A percentile compares a stretch with the other conserved stretches of the same genome.
Conservation (phyloP, 495 filamentous ascomycete species). For the Lasiosphaeriaceae sp. region DNA sequence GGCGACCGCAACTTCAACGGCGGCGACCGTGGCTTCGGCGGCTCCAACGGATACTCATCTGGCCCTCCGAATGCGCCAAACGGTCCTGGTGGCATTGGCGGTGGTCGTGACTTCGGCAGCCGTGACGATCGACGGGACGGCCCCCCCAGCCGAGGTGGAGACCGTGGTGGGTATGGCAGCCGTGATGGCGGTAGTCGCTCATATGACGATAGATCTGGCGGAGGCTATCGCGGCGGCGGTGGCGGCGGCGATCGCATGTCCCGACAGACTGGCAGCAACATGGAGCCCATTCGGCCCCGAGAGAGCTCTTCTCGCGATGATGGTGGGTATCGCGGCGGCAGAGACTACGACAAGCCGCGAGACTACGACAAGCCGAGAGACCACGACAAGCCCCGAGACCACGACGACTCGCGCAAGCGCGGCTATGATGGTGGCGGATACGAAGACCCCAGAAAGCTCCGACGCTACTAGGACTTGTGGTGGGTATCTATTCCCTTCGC, state of each 20-base stretch:
- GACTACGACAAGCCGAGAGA: conserved; percentile 42
- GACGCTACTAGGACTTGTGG: conserved; percentile 63
- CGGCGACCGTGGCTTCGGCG: conserved; percentile 36
- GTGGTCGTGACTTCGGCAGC: conserved; percentile 28
- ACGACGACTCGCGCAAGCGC: conserved; percentile 58
- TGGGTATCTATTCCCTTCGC: conserved; percentile 38
- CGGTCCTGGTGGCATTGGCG: conserved; percentile 57
- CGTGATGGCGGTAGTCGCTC: conserved; percentile 52
- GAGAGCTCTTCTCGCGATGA: conserved; percentile 40
- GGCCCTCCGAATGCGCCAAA: conserved; percentile 72
- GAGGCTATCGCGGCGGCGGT: conserved; percentile 52
- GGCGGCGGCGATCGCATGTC: conserved; percentile 51
- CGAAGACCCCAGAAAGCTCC: conserved; percentile 74
- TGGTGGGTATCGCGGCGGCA: conserved; percentile 44
- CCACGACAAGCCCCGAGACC: conserved; percentile 14
- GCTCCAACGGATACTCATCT: conserved; percentile 41
- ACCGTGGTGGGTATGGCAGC: conserved; percentile 53
- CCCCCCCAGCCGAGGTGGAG: conserved; percentile 44
- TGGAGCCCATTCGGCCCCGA: conserved; percentile 61
- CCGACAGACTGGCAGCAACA: conserved; percentile 61
- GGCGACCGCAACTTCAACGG: conserved; percentile 44
- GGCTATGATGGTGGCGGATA: conserved; percentile 64
- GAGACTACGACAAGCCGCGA: conserved; percentile 42
- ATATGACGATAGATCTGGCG: conserved; percentile 59
- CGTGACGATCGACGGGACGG: conserved; percentile 22